Evolutionary conservation across 2,329 filamentous ascomycete genomes (phyloP).

Genomic region (Pyricularia pennisetigena): DNA sequence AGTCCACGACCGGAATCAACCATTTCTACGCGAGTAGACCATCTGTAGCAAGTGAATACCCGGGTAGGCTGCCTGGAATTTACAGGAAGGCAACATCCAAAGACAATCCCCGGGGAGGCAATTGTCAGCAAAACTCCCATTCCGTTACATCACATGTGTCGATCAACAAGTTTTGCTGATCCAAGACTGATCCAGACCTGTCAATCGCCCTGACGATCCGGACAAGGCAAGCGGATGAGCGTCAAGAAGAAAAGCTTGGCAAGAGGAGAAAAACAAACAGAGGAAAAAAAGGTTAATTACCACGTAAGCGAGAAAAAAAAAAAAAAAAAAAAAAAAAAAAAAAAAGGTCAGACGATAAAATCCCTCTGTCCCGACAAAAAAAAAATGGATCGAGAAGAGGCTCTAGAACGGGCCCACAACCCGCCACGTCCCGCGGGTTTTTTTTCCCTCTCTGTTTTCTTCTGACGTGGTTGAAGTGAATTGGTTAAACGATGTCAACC

Average conservation of each 20-base stretch:
- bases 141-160: neutral
- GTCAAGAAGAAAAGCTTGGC: neutral
- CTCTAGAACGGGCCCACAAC: neutral
- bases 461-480: neutral
- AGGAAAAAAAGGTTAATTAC: neutral
- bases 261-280: neutral
- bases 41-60: neutral
- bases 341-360: no score
- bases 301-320: neutral
- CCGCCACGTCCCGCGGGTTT: neutral
- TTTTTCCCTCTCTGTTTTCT: neutral
- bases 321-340: neutral
- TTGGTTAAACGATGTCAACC: neutral
- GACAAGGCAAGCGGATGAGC: neutral
- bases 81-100: no score
- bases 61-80: no score
- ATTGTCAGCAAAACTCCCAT: neutral
- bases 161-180: neutral
- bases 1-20: neutral
- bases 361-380: no score
- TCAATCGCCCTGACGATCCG: neutral
- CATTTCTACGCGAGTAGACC: neutral
- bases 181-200: neutral
- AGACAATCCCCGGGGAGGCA: no score
- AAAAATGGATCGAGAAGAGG: neutral